Evolutionary conservation across 805 yeast species (phyloP).

Genomic region (Candida tibetensis): DNA sequence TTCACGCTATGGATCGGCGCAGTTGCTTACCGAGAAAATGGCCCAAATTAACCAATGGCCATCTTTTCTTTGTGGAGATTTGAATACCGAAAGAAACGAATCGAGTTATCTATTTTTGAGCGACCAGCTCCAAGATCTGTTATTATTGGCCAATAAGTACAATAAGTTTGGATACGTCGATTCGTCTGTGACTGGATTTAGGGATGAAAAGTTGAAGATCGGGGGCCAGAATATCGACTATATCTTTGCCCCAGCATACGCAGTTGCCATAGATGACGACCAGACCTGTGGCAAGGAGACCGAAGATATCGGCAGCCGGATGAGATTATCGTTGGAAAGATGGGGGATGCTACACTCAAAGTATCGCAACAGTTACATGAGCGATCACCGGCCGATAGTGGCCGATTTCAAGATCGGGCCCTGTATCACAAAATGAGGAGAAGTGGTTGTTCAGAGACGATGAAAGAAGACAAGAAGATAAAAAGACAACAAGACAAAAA

Average conservation of each 20-base stretch:
- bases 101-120: slow-evolving; percentile 15
- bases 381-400: slow-evolving; percentile 37
- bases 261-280: slow-evolving; percentile 12
- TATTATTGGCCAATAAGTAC: slow-evolving; percentile 19
- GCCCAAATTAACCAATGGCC: slow-evolving; percentile 25
- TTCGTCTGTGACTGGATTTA: slow-evolving; percentile 33
- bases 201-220: slow-evolving; percentile 19
- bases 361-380: slow-evolving; percentile 30
- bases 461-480: no score
- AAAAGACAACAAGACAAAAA: no score
- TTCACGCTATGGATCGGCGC: slow-evolving; percentile 13
- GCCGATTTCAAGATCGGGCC: slow-evolving; percentile 24
- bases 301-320: not conserved
- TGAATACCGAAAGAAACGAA: slow-evolving; percentile 25
- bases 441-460: no score
- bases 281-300: slow-evolving; percentile 12
- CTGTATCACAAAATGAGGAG: no score
- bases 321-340: slow-evolving; percentile 17
- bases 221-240: slow-evolving; percentile 35
- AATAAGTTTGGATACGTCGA: slow-evolving; percentile 28
- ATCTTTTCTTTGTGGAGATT: slow-evolving; percentile 30
- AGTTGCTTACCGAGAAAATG: slow-evolving; percentile 9
- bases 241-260: slow-evolving; percentile 27
- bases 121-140: slow-evolving; percentile 16
- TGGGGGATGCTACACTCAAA: slow-evolving; percentile 34